A percentile compares a stretch with the other conserved stretches of the same genome.
These are phyloP conservation scores for Tricharina praecox DNA, from an alignment of 495 filamentous ascomycete genomes.

Conservation along the genomic window DNA sequence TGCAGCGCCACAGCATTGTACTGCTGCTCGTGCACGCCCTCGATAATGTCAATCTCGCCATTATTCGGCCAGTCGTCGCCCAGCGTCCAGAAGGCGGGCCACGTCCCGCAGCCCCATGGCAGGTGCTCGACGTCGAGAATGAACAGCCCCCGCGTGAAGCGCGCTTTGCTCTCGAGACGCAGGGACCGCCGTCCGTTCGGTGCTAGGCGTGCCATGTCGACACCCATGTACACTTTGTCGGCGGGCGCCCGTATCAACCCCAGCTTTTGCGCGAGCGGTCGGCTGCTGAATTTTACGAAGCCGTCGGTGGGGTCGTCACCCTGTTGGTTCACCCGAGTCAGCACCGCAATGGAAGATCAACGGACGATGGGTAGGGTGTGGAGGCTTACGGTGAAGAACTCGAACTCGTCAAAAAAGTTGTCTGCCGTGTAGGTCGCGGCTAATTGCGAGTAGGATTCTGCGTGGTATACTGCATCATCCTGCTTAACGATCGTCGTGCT, in stretches of 20 bases:
- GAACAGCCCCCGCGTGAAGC: conserved; percentile 53
- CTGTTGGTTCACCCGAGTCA: conserved; percentile 11
- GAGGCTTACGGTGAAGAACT: conserved; percentile 36
- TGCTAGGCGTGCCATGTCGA: conserved; percentile 33
- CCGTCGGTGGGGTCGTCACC: conserved; percentile 49
- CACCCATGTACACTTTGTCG: conserved; percentile 37
- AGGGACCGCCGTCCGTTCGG: conserved; percentile 46
- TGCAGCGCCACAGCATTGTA: conserved; percentile 61
- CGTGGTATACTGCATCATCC: not conserved
- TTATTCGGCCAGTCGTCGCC: conserved; percentile 58
- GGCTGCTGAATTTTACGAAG: conserved; percentile 49
- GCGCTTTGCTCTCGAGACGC: conserved; percentile 49
- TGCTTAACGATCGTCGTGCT: too few species aligned
- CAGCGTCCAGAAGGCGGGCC: conserved; percentile 62
- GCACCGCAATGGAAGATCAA: not conserved
- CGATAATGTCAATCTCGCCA: conserved; percentile 87
- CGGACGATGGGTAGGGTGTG: not conserved
- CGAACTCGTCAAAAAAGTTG: conserved; percentile 43
- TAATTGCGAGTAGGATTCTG: conserved; percentile 24
- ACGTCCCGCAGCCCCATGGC: conserved; percentile 56
- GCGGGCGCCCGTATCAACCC: conserved; percentile 41
- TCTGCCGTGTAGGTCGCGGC: conserved; percentile 32
- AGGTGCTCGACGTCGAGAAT: conserved; percentile 62
- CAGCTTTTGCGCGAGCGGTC: conserved; percentile 35
- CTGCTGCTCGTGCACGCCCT: conserved; percentile 55